Evolutionary conservation across 2,329 filamentous ascomycete species (phyloP), one percentile per base, ranked within the genome.

Genomic region (Colletotrichum falcatum): DNA sequence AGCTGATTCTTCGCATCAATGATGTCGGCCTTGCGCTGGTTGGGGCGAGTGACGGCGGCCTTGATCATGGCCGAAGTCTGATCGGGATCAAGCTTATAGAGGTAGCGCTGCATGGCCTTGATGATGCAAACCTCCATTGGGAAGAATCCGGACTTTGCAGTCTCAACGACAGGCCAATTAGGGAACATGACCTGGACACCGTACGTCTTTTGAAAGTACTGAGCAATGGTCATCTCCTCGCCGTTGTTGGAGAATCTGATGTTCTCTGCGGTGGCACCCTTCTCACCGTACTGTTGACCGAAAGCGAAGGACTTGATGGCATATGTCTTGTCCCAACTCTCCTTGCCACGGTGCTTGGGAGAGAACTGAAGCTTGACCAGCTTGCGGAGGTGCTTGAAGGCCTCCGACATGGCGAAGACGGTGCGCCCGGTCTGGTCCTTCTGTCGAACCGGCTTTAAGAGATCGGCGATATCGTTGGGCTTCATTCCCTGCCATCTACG

Each of bases 31-130:
- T 89, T 88, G n/a, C 96, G 92, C 37, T 90, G 79, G 0, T 79
- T 78, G 0, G 96, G 96, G 1, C 91, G 87, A 7, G 92, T 94
- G 5, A 97, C 95, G 0, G 95, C 95, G 76, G 95, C 94, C 79
- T 92, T 95, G 83, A 99, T 98, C 96, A 99, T 99, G 6, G 87
- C 82, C 0, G 91, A 83, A 0, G 95, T 98, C 82, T 97, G 86
- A 0, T 81, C 78, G 0, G 86, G 83, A 63, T 86, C 86, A 1
- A 92, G 78, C 79, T 92, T 92, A 81, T 83, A 91, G 0, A 83
- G 82, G 73, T 91, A 93, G 0, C 88, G 83, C 77, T 92, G 90
- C 77, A 88, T 85, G 0, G 83, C 79, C 44, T 83, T 76, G 8
- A 90, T 73, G 11, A 81, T 80, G 65, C 88, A 89, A 4, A 90